Evolutionary conservation across 164 flowering plant species (phyloP).

Genomic region (Tinospora cordifolia): DNA sequence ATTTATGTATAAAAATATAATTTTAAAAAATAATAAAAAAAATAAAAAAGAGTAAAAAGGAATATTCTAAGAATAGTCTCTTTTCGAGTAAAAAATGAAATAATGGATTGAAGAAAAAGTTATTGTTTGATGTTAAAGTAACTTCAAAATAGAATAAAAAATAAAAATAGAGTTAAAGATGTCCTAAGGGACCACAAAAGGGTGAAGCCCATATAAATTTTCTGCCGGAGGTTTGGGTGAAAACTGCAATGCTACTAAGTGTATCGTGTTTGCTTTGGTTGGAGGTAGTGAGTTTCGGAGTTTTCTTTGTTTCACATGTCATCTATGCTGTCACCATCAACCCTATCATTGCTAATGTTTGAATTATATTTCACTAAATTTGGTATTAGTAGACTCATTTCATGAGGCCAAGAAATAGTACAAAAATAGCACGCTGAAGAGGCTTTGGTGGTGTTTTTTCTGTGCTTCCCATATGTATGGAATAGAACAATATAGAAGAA

Average conservation of each 20-base stretch:
- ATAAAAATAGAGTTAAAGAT: too few species aligned
- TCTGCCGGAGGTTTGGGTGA: not conserved
- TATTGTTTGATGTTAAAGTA: too few species aligned
- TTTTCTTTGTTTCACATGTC: not conserved
- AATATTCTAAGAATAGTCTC: too few species aligned
- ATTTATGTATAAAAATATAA: too few species aligned
- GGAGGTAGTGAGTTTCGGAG: not conserved
- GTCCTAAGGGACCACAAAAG: not conserved
- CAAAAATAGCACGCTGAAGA: not conserved
- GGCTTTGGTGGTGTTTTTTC: not conserved
- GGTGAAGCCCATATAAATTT: not conserved
- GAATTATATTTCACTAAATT: not conserved
- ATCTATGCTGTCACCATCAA: not conserved
- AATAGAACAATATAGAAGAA: not conserved
- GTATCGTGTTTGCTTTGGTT: not conserved
- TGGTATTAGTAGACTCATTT: not conserved
- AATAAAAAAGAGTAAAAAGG: too few species aligned
- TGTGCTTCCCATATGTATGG: constrained; percentile 1
- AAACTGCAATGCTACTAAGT: not conserved
- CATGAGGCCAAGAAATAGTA: not conserved
- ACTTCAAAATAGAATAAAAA: too few species aligned
- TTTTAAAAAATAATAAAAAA: too few species aligned
- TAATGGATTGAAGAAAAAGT: too few species aligned
- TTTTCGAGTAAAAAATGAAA: too few species aligned
- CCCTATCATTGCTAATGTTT: not conserved